Base-by-base conservation (phyloP, 2,329 filamentous ascomycete genomes). In the Hortaea werneckii region DNA sequence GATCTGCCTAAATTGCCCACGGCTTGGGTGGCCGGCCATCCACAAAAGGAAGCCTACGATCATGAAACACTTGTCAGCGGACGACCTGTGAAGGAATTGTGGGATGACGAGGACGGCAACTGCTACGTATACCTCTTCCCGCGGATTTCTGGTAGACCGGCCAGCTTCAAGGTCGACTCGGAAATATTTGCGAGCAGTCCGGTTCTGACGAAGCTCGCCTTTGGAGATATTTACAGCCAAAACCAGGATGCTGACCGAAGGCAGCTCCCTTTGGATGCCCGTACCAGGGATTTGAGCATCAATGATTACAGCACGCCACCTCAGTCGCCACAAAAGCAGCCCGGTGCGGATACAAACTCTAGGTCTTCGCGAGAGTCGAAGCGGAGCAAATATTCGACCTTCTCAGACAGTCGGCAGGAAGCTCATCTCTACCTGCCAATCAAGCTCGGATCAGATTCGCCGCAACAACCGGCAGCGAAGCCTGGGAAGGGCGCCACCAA, bases 51-150 rank as follows among this genome's bases (percentile, higher is more conserved):
- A 27, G 62, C 72, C 3, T 82, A 80, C 52, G 76, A 79, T 54
- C 49, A 78, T 42, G 63, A 67, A 2, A 67, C 68, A 29, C 54
- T 82, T 50, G 50, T 73, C 26, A 66, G 67, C 44, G 77, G 71
- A 34, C 69, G 76, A 47, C 75, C 70, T 62, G 74, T 79, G 11
- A 58, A 67, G 5, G 79, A 82, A 55, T 60, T 82, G 6, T 83
- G 79, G 79, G 76, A 80, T 53, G 74, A 79, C 3, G 47, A 47
- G 5, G 60, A 71, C 40, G 79, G 75, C n/a, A 77, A 82, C 58
- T 80, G 78, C 10, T 71, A 74, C 49, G 69, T 83, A n/a, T 78
- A 82, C 54, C 67, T 82, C 10, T 81, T 78, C 54, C 77, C 79
- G 1, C 68, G 37, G 20, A 32, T 73, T 37, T 74, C 76, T 13